phyloP scores from a whole-genome alignment of 768 basidiomycete genomes.

The Omphalotus guepiniiformis region DNA sequence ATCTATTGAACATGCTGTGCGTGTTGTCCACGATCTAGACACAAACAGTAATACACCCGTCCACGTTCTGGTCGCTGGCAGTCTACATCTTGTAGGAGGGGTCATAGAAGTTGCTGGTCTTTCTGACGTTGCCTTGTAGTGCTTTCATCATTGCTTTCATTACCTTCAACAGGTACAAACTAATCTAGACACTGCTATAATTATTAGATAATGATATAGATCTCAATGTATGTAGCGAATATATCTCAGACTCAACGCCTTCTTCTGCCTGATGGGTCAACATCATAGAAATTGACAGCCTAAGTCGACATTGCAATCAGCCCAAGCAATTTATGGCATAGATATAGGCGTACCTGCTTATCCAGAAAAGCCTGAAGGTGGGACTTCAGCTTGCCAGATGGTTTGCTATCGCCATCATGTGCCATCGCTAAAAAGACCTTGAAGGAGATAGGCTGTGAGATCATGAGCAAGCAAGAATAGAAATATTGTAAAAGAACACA shows the following conservation, averaged over 20 bases:
- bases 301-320: too few species aligned
- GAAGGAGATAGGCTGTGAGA: slow-evolving; percentile 52
- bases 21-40: slow-evolving; percentile 47
- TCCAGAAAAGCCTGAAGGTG: slow-evolving; percentile 52
- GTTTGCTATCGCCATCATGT: slow-evolving; percentile 20
- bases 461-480: neutral
- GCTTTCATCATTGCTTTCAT: slow-evolving; percentile 10
- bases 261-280: slow-evolving; percentile 25
- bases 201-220: slow-evolving; percentile 10
- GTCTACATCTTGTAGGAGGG: slow-evolving; percentile 91
- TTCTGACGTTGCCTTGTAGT: slow-evolving; percentile 59
- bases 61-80: slow-evolving; percentile 86
- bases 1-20: slow-evolving; percentile 88
- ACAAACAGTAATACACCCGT: slow-evolving; percentile 22
- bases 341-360: slow-evolving; percentile 46
- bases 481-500: slow-evolving; percentile 23
- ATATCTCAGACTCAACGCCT: slow-evolving; percentile 7
- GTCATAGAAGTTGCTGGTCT: slow-evolving; percentile 87
- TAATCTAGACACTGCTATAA: neutral
- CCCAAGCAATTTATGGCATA: too few species aligned
- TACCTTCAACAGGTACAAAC: slow-evolving; percentile 33
- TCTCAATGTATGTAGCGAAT: slow-evolving; percentile 8
- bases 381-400: slow-evolving; percentile 28
- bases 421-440: slow-evolving; percentile 46
- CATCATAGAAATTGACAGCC: slow-evolving; percentile 54